Evolutionary conservation across 768 basidiomycete genomes (phyloP).

Genomic region (Amanita pallidorosea): DNA sequence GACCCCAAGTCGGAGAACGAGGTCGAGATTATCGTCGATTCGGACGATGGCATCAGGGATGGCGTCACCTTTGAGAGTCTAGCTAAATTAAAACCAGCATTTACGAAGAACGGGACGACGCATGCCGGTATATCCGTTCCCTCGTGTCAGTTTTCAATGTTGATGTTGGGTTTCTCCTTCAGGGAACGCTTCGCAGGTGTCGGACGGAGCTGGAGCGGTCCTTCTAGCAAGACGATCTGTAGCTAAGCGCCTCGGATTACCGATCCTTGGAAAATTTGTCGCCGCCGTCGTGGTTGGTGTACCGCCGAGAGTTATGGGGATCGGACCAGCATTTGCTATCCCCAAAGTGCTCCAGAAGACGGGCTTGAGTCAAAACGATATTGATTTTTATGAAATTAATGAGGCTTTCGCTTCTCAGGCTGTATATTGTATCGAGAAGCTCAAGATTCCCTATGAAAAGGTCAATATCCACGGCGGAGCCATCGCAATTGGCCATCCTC

Average conservation of each 20-base stretch:
- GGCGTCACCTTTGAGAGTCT: conserved; percentile 75
- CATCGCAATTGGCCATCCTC: conserved; percentile 83
- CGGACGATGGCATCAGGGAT: conserved; percentile 79
- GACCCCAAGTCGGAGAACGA: conserved; percentile 70
- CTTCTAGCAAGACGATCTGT: conserved; percentile 70
- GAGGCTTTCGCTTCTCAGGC: conserved; percentile 86
- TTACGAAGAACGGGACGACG: conserved; percentile 63
- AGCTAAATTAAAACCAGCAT: conserved; percentile 78
- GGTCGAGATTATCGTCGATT: conserved; percentile 57
- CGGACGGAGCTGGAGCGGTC: conserved; percentile 89
- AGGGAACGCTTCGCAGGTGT: conserved; percentile 81
- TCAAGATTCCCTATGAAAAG: conserved; percentile 65
- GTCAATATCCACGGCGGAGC: conserved; percentile 86
- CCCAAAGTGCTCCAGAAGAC: conserved; percentile 59
- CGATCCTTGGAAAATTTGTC: conserved; percentile 80
- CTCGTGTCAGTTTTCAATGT: conserved; percentile 6
- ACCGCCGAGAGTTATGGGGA: conserved; percentile 82
- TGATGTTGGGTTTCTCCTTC: conserved; percentile 1
- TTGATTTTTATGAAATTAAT: conserved; percentile 91
- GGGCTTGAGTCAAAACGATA: conserved; percentile 55
- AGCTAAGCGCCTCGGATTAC: conserved; percentile 76
- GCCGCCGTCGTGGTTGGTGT: conserved; percentile 65
- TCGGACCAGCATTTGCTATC: conserved; percentile 85
- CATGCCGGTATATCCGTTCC: conserved; percentile 48
- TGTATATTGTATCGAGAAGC: conserved; percentile 56